Conservation (phyloP, 2,329 filamentous ascomycete species). For the Botrytis cinerea region DNA sequence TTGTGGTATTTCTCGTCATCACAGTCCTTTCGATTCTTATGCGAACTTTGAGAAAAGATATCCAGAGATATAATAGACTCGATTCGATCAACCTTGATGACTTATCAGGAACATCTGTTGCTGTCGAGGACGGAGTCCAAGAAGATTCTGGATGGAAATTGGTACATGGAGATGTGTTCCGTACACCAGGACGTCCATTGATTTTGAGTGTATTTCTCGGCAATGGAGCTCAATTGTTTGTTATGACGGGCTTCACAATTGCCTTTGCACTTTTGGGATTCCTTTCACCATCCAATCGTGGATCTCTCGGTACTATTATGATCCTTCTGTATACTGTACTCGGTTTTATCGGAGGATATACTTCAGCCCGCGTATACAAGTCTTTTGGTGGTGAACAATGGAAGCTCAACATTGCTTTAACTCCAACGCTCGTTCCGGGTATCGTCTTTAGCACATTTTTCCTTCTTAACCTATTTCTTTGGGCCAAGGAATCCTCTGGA, state of each 20-base stretch:
- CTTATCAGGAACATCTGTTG: slow-evolving; percentile 73
- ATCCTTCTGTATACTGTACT: slow-evolving; percentile 92
- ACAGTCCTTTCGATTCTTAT: slow-evolving; percentile 93
- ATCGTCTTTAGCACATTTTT: slow-evolving; percentile 89
- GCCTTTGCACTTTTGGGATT: slow-evolving; percentile 91
- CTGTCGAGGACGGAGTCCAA: slow-evolving; percentile 86
- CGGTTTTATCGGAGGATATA: slow-evolving; percentile 88
- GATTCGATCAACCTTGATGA: slow-evolving; percentile 91
- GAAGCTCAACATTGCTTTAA: slow-evolving; percentile 91
- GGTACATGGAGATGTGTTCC: slow-evolving; percentile 96
- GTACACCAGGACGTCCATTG: slow-evolving; percentile 78
- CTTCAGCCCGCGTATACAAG: slow-evolving; percentile 90
- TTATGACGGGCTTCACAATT: slow-evolving; percentile 95
- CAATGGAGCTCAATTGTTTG: slow-evolving; percentile 93
- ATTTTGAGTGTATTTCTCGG: slow-evolving; percentile 85
- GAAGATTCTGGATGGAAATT: slow-evolving; percentile 99
- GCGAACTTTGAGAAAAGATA: slow-evolving; percentile 88
- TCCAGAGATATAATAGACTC: slow-evolving; percentile 92
- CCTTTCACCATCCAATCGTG: slow-evolving; percentile 91
- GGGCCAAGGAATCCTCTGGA: slow-evolving; percentile 88
- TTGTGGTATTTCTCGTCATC: slow-evolving; percentile 86
- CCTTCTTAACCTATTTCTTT: slow-evolving; percentile 92
- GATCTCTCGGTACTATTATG: slow-evolving; percentile 89
- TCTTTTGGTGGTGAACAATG: slow-evolving; percentile 87
- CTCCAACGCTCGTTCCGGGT: slow-evolving; percentile 80